Percentiles rank a stretch among this genome's conserved stretches.
Conservation (phyloP, 352 stramenopile species). For the Phytophthora constricta region DNA sequence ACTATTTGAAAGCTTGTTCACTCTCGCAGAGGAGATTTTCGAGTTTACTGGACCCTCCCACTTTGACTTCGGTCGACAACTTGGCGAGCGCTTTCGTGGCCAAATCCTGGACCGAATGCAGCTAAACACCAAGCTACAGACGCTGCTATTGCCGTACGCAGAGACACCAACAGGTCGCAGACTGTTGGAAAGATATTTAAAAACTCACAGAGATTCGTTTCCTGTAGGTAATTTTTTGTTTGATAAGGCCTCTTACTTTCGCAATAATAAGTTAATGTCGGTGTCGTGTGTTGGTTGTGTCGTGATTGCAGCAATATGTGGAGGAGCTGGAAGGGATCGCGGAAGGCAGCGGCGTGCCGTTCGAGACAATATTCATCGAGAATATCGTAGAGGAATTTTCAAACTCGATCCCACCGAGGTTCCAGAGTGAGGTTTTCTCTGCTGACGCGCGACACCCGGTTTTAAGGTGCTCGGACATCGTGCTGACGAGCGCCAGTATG, state of each 20-base stretch:
- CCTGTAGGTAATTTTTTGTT: constrained; percentile 59
- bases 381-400: constrained; percentile 83
- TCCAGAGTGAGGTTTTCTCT: constrained; percentile 33
- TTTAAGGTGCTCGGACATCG: constrained; percentile 72
- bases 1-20: not conserved
- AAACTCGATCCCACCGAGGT: constrained; percentile 54
- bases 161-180: constrained; percentile 41
- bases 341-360: constrained; percentile 59
- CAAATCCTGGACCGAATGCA: constrained; percentile 56
- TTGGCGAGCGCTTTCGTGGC: constrained; percentile 56
- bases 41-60: constrained; percentile 68
- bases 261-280: not conserved
- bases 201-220: constrained; percentile 53
- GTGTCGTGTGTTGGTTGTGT: not conserved
- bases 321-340: constrained; percentile 71
- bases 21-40: constrained; percentile 50
- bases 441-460: constrained; percentile 30
- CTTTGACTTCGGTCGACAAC: constrained; percentile 56
- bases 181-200: constrained; percentile 57
- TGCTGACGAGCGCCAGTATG: constrained; percentile 51
- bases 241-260: not conserved
- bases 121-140: constrained; percentile 60
- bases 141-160: constrained; percentile 61
- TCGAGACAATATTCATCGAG: constrained; percentile 73
- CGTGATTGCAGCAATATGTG: constrained; percentile 57